Evolutionary conservation across 2,329 filamentous ascomycete species (phyloP), one percentile per base, ranked within the genome.

Genomic region (Venturia oleaginea): DNA sequence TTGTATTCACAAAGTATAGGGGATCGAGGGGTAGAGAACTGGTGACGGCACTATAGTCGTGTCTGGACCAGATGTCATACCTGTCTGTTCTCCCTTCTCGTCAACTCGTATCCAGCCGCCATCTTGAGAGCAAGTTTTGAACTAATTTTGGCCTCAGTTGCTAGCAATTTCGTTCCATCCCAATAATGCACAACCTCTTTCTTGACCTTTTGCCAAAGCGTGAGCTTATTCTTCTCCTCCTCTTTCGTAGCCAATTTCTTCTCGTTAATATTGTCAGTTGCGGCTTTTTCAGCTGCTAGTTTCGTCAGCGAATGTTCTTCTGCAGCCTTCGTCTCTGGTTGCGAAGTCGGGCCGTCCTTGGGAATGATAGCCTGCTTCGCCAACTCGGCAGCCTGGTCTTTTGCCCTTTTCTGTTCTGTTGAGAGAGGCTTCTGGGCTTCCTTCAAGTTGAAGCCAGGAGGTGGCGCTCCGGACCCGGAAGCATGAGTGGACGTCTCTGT

Each of bases 31-130:
- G 38, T 15, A 40, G 2, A 40, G 38, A 40, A 13, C 13, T 40
- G 13, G 38, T 11, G 38, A 10, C 10, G n/a, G n/a, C n/a, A n/a
- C n/a, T n/a, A n/a, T n/a, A n/a, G n/a, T n/a, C n/a, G 24, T 57
- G 54, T 57, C 2, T 32, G 0, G 11, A 32, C 59, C 40, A 60
- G 51, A 57, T 42, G 19, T 70, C 74, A 62, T 71, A 85, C 83
- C 77, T 97, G 94, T 73, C 92, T 86, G 78, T 94, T 86, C 79
- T 99, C 94, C 79, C 94, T 86, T 68, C 94, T 87, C 66, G 90
- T 97, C 68, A 99, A 85, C 77, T 99, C 94, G 78, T 99, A 99
- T 8, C 94, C 94, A 66, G 91, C 92, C 17, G 92, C 92, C 94
- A 99, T 99, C 81, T 97, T 97, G 75, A 97, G 77, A 6, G 92